A percentile compares a stretch with the other conserved stretches of the same genome.
These are phyloP conservation scores for Dalechampia spathulata DNA, from an alignment of 441 rosid genomes.

Conservation along the genomic window DNA sequence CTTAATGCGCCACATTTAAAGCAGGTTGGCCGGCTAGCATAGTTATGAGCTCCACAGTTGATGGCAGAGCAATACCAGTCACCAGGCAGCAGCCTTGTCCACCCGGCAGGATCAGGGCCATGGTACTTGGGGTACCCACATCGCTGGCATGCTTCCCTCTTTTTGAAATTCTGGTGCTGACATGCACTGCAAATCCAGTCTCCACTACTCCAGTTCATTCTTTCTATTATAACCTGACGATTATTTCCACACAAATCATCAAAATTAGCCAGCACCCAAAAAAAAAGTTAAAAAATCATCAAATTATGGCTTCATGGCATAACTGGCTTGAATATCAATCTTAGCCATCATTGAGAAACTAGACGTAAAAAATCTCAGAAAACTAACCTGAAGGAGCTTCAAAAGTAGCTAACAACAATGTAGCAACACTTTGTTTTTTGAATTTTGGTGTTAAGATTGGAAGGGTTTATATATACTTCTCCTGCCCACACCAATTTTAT, in stretches of 20 bases:
- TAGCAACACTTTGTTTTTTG: background rate
- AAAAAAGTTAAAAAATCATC: too few species aligned
- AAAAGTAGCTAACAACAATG: too few species aligned
- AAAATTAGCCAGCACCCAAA: too few species aligned
- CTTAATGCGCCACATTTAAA: constrained; percentile 51
- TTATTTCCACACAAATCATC: too few species aligned
- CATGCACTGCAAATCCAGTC: constrained; percentile 93
- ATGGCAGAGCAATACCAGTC: constrained; percentile 80
- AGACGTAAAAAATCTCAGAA: too few species aligned
- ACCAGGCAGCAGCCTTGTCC: constrained; percentile 64
- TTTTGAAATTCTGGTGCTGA: constrained; percentile 79
- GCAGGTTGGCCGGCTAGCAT: constrained; percentile 70
- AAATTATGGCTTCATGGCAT: too few species aligned
- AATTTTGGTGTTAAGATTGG: background rate
- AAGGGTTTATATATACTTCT: background rate
- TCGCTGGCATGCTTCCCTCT: constrained; percentile 67
- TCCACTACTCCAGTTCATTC: constrained; percentile 82
- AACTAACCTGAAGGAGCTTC: too few species aligned
- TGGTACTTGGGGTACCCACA: constrained; percentile 75
- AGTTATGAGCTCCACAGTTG: constrained; percentile 82
- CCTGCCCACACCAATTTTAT: background rate
- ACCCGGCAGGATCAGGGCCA: constrained; percentile 64
- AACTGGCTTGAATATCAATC: too few species aligned
- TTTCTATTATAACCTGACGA: background rate
- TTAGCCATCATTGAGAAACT: too few species aligned